Conservation (phyloP, 2,329 filamentous ascomycete species). For the Phyllosticta citriasiana region DNA sequence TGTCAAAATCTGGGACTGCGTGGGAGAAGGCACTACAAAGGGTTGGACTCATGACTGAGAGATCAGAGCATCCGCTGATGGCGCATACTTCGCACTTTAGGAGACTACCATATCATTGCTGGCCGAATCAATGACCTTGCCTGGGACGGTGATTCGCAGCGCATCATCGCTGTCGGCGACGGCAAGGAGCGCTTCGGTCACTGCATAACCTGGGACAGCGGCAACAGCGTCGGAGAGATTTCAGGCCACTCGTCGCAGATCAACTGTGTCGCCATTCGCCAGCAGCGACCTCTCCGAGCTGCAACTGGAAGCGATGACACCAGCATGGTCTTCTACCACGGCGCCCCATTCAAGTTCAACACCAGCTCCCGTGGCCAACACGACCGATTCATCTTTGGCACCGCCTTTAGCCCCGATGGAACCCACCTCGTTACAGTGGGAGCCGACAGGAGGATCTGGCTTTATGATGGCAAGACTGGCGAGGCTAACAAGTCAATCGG, state of each 20-base stretch:
- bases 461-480: slow-evolving; percentile 95
- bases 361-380: slow-evolving; percentile 70
- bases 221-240: slow-evolving; percentile 92
- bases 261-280: slow-evolving; percentile 82
- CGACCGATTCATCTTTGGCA: slow-evolving; percentile 78
- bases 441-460: slow-evolving; percentile 82
- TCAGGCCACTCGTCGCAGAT: slow-evolving; percentile 82
- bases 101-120: slow-evolving; percentile 89
- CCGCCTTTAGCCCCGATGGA: slow-evolving; percentile 85
- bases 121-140: slow-evolving; percentile 93
- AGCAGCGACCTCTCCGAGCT: slow-evolving; percentile 81
- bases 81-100: slow-evolving; percentile 21
- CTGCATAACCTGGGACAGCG: slow-evolving; percentile 86
- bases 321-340: slow-evolving; percentile 83
- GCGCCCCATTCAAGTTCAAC: slow-evolving; percentile 92
- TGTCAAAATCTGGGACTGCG: slow-evolving; percentile 84
- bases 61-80: not conserved
- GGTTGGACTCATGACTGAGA: slow-evolving; percentile 28
- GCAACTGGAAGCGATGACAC: slow-evolving; percentile 87
- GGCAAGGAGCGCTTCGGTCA: slow-evolving; percentile 89
- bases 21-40: slow-evolving; percentile 79
- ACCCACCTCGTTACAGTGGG: slow-evolving; percentile 74
- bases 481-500: slow-evolving; percentile 69
- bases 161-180: slow-evolving; percentile 91
- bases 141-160: slow-evolving; percentile 95